Evolutionary conservation across 768 basidiomycete genomes (phyloP).

Genomic region (Suillus bovinus): DNA sequence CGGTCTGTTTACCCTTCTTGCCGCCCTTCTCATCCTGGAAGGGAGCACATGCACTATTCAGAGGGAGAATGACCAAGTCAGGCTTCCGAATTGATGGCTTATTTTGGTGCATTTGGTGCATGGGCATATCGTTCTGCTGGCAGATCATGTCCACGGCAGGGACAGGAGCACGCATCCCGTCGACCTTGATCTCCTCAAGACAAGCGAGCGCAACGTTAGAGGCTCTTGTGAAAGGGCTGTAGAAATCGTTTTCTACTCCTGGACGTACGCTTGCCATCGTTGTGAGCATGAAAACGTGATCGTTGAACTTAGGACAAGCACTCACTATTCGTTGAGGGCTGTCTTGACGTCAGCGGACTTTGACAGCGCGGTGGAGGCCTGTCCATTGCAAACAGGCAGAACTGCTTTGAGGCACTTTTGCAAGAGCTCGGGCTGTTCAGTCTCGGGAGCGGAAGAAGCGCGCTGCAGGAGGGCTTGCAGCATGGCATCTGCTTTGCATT

Average conservation of each 20-base stretch:
- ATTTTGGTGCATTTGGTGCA: not conserved
- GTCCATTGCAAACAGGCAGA: not conserved
- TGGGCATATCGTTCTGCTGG: not conserved
- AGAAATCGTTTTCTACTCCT: not conserved
- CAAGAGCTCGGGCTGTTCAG: not conserved
- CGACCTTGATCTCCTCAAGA: slow-evolving; percentile 2
- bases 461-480: not conserved
- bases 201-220: not conserved
- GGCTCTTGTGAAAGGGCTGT: not conserved
- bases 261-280: not conserved
- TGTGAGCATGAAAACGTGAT: not conserved
- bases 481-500: not conserved
- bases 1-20: not conserved
- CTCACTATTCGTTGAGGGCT: not conserved
- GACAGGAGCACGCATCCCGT: not conserved
- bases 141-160: not conserved
- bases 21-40: not conserved
- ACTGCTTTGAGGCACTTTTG: not conserved
- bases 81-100: not conserved
- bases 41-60: not conserved
- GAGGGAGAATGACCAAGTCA: slow-evolving; percentile 3
- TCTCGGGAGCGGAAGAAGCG: not conserved
- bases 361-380: not conserved
- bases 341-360: not conserved
- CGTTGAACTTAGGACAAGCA: not conserved